phyloP scores from a whole-genome alignment of 2,329 filamentous ascomycete genomes.

The Colletotrichum echinochloae region DNA sequence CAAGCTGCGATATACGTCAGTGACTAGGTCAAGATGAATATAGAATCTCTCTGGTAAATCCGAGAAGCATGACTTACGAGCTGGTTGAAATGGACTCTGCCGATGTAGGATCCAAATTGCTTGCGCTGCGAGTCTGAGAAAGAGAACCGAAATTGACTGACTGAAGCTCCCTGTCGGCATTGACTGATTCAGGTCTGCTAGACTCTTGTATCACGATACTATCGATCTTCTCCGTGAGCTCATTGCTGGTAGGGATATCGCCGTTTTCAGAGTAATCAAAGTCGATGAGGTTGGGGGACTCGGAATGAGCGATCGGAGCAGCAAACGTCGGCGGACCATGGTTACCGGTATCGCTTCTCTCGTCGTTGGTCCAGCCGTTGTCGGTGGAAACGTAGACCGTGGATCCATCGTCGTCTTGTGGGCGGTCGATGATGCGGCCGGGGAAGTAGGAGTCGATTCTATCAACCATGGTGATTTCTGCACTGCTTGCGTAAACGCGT shows the following conservation, averaged over 20 bases:
- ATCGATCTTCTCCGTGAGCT: neutral
- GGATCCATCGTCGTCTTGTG: neutral
- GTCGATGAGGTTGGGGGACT: constrained; percentile 22
- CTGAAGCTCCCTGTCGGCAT: neutral
- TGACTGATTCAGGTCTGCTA: neutral
- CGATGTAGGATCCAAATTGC: neutral
- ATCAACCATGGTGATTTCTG: constrained; percentile 6
- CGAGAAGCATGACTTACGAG: neutral
- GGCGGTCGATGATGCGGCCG: neutral
- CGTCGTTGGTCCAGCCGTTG: constrained; percentile 28
- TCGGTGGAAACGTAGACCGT: constrained; percentile 27
- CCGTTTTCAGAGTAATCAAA: neutral
- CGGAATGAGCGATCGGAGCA: neutral
- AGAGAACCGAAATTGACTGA: neutral
- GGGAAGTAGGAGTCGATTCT: neutral
- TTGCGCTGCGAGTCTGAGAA: neutral
- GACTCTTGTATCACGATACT: neutral
- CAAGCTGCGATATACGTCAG: neutral
- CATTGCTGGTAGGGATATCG: neutral
- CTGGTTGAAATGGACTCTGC: neutral
- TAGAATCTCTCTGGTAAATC: no score
- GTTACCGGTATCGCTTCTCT: neutral
- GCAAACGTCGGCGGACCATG: neutral
- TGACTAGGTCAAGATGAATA: neutral
- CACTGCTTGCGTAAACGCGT: no score